Percentiles rank a stretch among this genome's conserved stretches.
phyloP scores from a whole-genome alignment of 306 rosid species.

The Castanea crenata region DNA sequence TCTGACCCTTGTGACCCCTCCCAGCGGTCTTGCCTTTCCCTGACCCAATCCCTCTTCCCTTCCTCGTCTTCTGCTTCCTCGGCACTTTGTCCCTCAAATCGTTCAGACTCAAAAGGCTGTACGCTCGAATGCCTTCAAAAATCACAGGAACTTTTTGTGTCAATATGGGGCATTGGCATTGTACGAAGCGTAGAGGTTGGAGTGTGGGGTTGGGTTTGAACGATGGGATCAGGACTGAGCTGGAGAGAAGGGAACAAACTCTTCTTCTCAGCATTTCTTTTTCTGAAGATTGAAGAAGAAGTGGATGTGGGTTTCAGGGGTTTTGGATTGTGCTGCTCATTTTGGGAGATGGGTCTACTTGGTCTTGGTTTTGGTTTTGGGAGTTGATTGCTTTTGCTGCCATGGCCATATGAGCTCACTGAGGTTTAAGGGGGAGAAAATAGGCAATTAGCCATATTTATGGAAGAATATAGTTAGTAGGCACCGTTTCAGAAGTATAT shows the following conservation, averaged over 20 bases:
- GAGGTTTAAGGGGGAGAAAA: background rate
- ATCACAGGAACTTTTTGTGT: background rate
- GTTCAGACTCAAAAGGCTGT: slow-evolving; percentile 84
- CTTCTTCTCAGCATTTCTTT: slow-evolving; percentile 38
- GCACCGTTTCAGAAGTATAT: no score
- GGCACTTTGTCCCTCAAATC: slow-evolving; percentile 84
- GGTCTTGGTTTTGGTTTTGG: no score
- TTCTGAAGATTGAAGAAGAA: background rate
- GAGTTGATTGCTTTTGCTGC: background rate
- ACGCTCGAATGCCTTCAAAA: slow-evolving; percentile 57
- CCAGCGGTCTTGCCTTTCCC: slow-evolving; percentile 99
- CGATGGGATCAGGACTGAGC: slow-evolving; percentile 12
- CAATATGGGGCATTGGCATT: background rate
- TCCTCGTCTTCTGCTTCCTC: slow-evolving; percentile 84
- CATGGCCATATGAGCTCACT: background rate
- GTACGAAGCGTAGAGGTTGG: slow-evolving; percentile 9
- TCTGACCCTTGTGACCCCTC: slow-evolving; percentile 95
- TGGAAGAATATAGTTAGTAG: no score
- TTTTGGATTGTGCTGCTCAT: background rate
- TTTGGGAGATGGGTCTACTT: no score
- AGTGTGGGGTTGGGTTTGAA: slow-evolving; percentile 6
- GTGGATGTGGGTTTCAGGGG: background rate
- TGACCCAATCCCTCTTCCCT: slow-evolving; percentile 97
- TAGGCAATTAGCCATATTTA: no score
- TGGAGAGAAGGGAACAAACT: slow-evolving; percentile 30